Evolutionary conservation across 75 land plant species (phyloP), one percentile per base, ranked within the genome.

Genomic region (Pinus albicaulis): DNA sequence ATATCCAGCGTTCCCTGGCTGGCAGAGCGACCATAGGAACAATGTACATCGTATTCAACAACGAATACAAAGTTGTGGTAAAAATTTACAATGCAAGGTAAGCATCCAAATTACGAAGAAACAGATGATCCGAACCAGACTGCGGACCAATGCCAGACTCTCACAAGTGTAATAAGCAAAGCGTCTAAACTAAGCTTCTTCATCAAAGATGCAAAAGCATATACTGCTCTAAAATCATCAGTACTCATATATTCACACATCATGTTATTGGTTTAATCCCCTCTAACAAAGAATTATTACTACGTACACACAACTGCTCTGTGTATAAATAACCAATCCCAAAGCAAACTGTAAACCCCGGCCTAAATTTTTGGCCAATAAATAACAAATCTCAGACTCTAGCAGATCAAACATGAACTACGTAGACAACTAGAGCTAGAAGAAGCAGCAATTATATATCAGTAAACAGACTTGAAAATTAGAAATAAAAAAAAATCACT

Each of bases 291-390:
- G 48, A 68, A 38, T 68, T 38, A n/a, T 41, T 44, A 68, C 52
- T 7, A 68, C 71, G 71, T 68, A 68, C 71, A 68, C 64, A 61
- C 71, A 38, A 22, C 53, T 68, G 52, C 71, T 68, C 71, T 68
- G 71, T 41, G 53, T 48, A 48, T 48, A 48, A 48, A 48, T 48
- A 48, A 48, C 53, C 53, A 48, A 48, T 48, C 41, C 71, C 38
- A 23, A 41, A 68, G n/a, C 71, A 68, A 41, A 38, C 71, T 41
- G 23, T 68, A 68, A 68, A 19, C 71, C 34, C 41, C 48, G 22
- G 48, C 71, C 53, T 48, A 48, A 48, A 48, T 3, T 11, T 68
- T 68, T 38, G 22, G 71, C 53, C 71, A 68, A 41, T 36, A 68
- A 68, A 68, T 68, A 68, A 68, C n/a, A 68, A 68, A 68, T 68